Conservation (phyloP, 257 asterid genomes). For the Petrea volubilis region DNA sequence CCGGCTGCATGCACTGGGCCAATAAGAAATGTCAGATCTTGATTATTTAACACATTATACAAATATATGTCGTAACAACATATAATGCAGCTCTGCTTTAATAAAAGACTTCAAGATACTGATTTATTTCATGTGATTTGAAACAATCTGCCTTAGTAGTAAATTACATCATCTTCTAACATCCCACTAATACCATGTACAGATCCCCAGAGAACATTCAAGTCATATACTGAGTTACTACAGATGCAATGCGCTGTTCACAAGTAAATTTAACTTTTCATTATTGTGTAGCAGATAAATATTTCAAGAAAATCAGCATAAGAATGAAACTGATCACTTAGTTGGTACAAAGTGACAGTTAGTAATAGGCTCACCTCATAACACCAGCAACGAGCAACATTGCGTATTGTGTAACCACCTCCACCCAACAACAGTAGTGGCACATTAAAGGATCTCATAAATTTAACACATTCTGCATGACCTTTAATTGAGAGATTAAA, state of each 20-base stretch:
- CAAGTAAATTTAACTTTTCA: background rate
- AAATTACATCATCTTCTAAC: background rate
- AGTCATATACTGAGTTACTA: background rate
- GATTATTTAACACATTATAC: background rate
- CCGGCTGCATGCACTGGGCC: no score
- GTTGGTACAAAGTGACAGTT: constrained; percentile 11
- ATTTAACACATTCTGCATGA: constrained; percentile 63
- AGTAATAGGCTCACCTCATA: constrained; percentile 45
- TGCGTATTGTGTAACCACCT: constrained; percentile 70
- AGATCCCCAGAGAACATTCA: constrained; percentile 1
- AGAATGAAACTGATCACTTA: background rate
- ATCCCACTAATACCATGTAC: constrained; percentile 9
- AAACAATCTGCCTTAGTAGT: background rate
- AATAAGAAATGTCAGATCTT: background rate
- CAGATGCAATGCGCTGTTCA: background rate
- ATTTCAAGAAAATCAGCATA: constrained; percentile 8
- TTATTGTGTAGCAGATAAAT: background rate
- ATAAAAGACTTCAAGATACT: background rate
- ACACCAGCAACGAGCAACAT: constrained; percentile 78
- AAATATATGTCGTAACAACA: background rate
- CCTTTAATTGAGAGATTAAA: constrained; percentile 67
- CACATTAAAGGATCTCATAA: constrained; percentile 65
- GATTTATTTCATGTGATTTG: background rate
- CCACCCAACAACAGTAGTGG: constrained; percentile 64
- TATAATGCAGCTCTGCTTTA: constrained; percentile 1